Base-by-base conservation (phyloP, 192 early-diverging fungal species). In the Umbelopsis vinacea region DNA sequence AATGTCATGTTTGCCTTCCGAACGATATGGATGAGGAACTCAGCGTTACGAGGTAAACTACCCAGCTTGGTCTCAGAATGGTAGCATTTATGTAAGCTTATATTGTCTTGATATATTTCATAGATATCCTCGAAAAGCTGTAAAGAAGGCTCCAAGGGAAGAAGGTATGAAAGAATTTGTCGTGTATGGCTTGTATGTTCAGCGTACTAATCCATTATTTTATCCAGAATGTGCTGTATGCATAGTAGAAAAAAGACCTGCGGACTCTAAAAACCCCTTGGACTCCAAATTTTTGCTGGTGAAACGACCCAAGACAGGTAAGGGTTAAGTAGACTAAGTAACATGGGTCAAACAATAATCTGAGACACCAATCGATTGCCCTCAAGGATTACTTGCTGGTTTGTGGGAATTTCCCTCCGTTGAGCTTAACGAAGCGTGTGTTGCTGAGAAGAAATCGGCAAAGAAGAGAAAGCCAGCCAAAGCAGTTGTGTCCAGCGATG, bases 351-450 rank as follows among this genome's bases (percentile, higher is more conserved):
- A 63, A 38, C 43, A 19, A 17, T 74, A 78, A 21, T 47, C 12
- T n/a, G 24, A 38, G 4, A 24, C 45, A 22, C 11, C 40, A 12
- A 43, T 43, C 40, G 6, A 43, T 43, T 43, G 2, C 40, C 40
- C 6, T 43, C 40, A 55, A 79, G 77, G 92, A 4, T 74, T 93
- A 37, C 53, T 93, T 17, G 91, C 91, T 33, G 91, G 91, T 6
- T 81, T 93, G 35, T 93, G 92, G 92, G 91, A 93, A 74, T 93
- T 92, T 70, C 89, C 90, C 6, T 75, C 75, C 0, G 71, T 83
- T 1, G 84, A 84, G 23, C 74, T 81, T 14, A 57, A 72, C 46
- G 82, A 78, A 60, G 24, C 75, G 26, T 60, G 52, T 6, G 47
- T 24, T 43, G 21, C 46, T 46, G 14, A 43, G 45, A 68, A 50